These are phyloP conservation scores for Penicillium cinerascens DNA, from an alignment of 495 filamentous ascomycete genomes.

Conservation along the genomic window DNA sequence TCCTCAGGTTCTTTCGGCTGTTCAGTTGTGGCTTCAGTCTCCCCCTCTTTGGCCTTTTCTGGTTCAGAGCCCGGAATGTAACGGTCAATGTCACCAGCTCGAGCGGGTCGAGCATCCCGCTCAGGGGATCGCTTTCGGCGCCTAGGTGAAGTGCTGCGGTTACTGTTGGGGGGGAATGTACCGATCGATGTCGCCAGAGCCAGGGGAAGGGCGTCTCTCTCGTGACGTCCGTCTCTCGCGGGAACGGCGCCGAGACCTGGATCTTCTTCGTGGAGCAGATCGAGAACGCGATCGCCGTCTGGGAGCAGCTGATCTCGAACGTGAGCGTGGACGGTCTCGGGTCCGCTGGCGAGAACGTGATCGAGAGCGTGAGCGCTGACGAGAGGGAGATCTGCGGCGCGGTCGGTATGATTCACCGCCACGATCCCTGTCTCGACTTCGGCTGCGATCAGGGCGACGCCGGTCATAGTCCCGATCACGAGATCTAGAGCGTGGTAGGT, in stretches of 20 bases:
- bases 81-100: constrained; percentile 48
- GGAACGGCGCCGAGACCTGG: constrained; percentile 29
- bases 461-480: constrained; percentile 27
- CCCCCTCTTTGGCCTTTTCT: constrained; percentile 22
- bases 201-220: constrained; percentile 24
- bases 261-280: constrained; percentile 22
- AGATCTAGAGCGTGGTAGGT: constrained; percentile 34
- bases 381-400: constrained; percentile 17
- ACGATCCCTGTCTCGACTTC: constrained; percentile 25
- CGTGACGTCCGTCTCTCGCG: constrained; percentile 17
- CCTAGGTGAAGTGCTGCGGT: constrained; percentile 44
- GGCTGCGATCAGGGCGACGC: constrained; percentile 25
- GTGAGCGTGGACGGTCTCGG: constrained; percentile 18
- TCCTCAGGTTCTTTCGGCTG: constrained; percentile 29
- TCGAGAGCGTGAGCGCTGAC: constrained; percentile 16
- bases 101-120: constrained; percentile 11
- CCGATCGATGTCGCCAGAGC: constrained; percentile 46
- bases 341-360: constrained; percentile 16
- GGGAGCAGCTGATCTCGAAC: constrained; percentile 9
- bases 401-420: constrained; percentile 28
- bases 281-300: constrained; percentile 28
- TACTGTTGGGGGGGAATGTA: constrained; percentile 47
- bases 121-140: constrained; percentile 41
- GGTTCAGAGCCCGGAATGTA: constrained; percentile 50
- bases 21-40: constrained; percentile 20